Conservation (phyloP, 2,329 filamentous ascomycete species). For the Ceratocystis harringtonii region DNA sequence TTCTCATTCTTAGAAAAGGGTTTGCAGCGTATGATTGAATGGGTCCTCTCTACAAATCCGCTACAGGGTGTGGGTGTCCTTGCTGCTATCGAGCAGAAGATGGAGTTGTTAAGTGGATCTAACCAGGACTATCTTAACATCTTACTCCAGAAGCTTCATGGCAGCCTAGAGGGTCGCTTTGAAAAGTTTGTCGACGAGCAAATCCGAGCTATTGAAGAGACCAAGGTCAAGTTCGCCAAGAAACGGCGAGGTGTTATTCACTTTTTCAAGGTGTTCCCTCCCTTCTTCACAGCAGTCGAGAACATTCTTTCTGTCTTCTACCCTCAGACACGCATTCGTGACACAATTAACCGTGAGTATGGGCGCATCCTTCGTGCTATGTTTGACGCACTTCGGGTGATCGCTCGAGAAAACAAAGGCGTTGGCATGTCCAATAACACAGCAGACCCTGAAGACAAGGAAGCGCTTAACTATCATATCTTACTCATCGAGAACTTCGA, state of each 20-base stretch:
- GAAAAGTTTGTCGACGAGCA: conserved; percentile 87
- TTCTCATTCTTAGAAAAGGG: conserved; percentile 71
- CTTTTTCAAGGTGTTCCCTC: conserved; percentile 86
- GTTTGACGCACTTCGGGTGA: conserved; percentile 94
- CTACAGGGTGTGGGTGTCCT: conserved; percentile 80
- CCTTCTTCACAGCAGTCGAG: conserved; percentile 70
- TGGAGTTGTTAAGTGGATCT: conserved; percentile 66
- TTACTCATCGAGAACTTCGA: conserved; percentile 98
- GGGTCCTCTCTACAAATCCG: conserved; percentile 66
- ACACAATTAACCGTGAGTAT: conserved; percentile 75
- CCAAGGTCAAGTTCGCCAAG: conserved; percentile 88
- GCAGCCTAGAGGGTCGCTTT: conserved; percentile 59
- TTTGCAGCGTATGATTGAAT: conserved; percentile 65
- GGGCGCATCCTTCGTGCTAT: conserved; percentile 80
- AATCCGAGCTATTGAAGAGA: conserved; percentile 89
- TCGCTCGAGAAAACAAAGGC: conserved; percentile 56
- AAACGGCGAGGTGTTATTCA: conserved; percentile 93
- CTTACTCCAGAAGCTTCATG: conserved; percentile 64
- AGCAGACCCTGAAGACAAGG: conserved; percentile 69
- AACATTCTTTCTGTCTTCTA: conserved; percentile 56
- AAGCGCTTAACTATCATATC: conserved; percentile 93
- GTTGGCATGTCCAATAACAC: conserved; percentile 31
- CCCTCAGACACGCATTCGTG: conserved; percentile 43
- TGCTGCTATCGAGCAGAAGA: conserved; percentile 62
- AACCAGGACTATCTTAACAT: conserved; percentile 85